Conservation (phyloP, 164 flowering plant species). For the Aristolochia fimbriata region DNA sequence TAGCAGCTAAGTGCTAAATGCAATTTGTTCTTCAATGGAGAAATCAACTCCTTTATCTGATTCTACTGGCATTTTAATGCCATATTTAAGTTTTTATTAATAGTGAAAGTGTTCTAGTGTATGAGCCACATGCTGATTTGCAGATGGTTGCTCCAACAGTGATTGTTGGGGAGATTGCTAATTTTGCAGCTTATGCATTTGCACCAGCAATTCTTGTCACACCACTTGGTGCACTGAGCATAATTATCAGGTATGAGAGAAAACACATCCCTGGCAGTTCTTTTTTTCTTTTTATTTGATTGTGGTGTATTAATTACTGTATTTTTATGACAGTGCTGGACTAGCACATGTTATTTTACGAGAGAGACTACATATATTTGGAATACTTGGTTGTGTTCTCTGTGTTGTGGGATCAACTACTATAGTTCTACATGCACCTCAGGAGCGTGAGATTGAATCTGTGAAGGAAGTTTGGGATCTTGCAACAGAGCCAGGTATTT, state of each 20-base stretch:
- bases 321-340: constrained; percentile 59
- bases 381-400: constrained; percentile 76
- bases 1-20: no score
- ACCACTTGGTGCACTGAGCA: constrained; percentile 92
- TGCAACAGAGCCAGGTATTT: constrained; percentile 83
- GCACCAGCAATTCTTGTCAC: constrained; percentile 91
- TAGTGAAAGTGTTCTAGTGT: neutral
- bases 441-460: constrained; percentile 69
- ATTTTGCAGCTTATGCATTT: constrained; percentile 94
- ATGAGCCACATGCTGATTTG: constrained; percentile 8
- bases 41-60: neutral
- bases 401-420: constrained; percentile 94
- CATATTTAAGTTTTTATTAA: neutral
- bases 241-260: constrained; percentile 68
- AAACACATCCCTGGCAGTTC: neutral
- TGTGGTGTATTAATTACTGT: no score
- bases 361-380: constrained; percentile 80
- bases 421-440: constrained; percentile 92
- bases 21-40: no score
- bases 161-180: constrained; percentile 86
- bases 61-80: neutral
- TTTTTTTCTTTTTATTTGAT: neutral
- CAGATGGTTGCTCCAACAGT: constrained; percentile 33
- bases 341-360: constrained; percentile 78
- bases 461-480: constrained; percentile 89